Evolutionary conservation across 805 yeast genomes (phyloP).

Genomic region (Huiozyma naganishii): DNA sequence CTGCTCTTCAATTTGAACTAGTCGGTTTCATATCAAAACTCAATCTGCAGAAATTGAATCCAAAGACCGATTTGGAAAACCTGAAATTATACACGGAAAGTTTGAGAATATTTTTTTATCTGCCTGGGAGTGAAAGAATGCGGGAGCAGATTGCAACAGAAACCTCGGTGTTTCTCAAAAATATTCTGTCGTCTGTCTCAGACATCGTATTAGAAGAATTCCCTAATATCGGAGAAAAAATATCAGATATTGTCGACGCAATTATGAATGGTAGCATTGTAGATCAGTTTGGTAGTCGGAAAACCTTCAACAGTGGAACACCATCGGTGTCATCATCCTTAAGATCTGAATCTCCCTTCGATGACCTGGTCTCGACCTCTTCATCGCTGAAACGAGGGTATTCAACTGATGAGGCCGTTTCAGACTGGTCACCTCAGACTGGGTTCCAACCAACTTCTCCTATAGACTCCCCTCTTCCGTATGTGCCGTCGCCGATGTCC

Average conservation of each 20-base stretch:
- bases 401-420: neutral
- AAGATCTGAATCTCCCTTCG: slow-evolving; percentile 8
- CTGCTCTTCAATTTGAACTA: slow-evolving; percentile 26
- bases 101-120: slow-evolving; percentile 25
- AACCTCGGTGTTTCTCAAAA: slow-evolving; percentile 26
- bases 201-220: slow-evolving; percentile 17
- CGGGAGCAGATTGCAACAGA: slow-evolving; percentile 18
- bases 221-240: slow-evolving; percentile 17
- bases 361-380: slow-evolving; percentile 1
- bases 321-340: slow-evolving; percentile 5
- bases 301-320: slow-evolving; percentile 5
- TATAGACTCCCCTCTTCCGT: neutral
- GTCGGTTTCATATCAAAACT: slow-evolving; percentile 21
- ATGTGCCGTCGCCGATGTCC: slow-evolving; percentile 2
- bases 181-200: slow-evolving; percentile 19
- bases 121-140: slow-evolving; percentile 20
- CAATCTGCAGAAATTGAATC: slow-evolving; percentile 8
- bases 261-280: slow-evolving; percentile 19
- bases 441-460: neutral
- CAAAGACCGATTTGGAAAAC: slow-evolving; percentile 11
- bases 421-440: slow-evolving; percentile 2
- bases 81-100: slow-evolving; percentile 30
- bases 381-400: neutral
- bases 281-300: slow-evolving; percentile 11
- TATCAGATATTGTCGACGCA: slow-evolving; percentile 17